Evolutionary conservation across 306 rosid genomes (phyloP).

Genomic region (Pyrus betulifolia): DNA sequence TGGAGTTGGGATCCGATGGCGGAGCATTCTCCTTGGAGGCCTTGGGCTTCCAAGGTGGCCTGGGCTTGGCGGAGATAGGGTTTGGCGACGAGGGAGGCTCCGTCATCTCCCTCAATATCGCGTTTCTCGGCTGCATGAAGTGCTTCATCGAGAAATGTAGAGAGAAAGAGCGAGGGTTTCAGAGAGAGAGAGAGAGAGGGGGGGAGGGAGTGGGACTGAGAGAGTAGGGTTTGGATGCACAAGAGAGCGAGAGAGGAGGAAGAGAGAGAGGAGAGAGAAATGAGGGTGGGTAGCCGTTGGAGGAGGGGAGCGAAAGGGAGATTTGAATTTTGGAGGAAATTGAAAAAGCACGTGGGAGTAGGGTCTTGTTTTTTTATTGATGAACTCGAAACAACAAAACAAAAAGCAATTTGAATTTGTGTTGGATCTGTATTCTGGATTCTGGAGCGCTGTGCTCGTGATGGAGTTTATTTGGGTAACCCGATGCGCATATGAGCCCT

Average conservation of each 20-base stretch:
- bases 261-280: slow-evolving; percentile 2
- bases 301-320: slow-evolving; percentile 13
- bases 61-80: slow-evolving; percentile 47
- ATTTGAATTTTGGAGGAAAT: slow-evolving; percentile 40
- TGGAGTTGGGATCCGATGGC: slow-evolving; percentile 52
- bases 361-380: slow-evolving; percentile 6
- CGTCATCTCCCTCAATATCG: slow-evolving; percentile 43
- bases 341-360: slow-evolving; percentile 13
- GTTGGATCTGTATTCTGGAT: slow-evolving; percentile 1
- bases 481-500: background rate
- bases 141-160: slow-evolving; percentile 43
- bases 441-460: background rate
- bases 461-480: background rate
- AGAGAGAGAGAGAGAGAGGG: background rate
- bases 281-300: slow-evolving; percentile 25
- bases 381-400: background rate
- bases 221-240: slow-evolving; percentile 16
- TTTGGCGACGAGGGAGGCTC: slow-evolving; percentile 48
- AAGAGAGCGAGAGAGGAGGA: slow-evolving; percentile 27
- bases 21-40: slow-evolving; percentile 74
- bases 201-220: background rate
- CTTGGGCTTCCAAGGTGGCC: slow-evolving; percentile 50
- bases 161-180: background rate
- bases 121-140: slow-evolving; percentile 69
- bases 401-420: slow-evolving; percentile 7